A percentile compares a stretch with the other conserved stretches of the same genome.
phyloP scores from a whole-genome alignment of 176 grass and related monocot species.

The Zizania latifolia region DNA sequence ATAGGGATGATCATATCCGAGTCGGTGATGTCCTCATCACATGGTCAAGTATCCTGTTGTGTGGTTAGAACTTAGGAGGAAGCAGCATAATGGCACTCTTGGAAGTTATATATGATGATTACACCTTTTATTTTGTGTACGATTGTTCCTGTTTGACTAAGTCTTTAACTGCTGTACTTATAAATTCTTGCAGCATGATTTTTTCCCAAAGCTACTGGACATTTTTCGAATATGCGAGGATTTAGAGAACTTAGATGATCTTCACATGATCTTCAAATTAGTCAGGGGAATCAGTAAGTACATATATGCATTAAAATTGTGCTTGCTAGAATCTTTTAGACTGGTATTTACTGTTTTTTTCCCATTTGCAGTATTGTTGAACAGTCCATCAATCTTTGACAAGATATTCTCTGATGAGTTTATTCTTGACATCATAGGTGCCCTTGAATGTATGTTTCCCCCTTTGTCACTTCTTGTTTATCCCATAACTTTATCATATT shows the following conservation, averaged over 20 bases:
- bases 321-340: constrained; percentile 10
- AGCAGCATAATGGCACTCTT: neutral
- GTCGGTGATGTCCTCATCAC: too few species aligned
- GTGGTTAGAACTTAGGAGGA: neutral
- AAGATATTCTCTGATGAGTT: constrained; percentile 87
- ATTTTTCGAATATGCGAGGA: constrained; percentile 99
- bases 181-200: constrained; percentile 58
- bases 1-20: too few species aligned
- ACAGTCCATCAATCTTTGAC: constrained; percentile 78
- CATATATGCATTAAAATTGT: constrained; percentile 22
- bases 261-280: constrained; percentile 95
- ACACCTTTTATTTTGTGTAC: constrained; percentile 24
- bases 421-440: constrained; percentile 94
- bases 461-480: constrained; percentile 20
- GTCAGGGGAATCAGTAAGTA: constrained; percentile 95
- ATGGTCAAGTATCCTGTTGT: neutral
- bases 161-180: constrained; percentile 14
- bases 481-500: neutral
- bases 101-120: neutral
- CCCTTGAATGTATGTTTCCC: constrained; percentile 83
- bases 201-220: constrained; percentile 88
- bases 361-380: constrained; percentile 83
- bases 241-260: constrained; percentile 85
- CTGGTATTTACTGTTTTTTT: constrained; percentile 32
- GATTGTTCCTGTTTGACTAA: constrained; percentile 5